Conservation (phyloP, 2,329 filamentous ascomycete genomes). For the Cercospora citrullina region DNA sequence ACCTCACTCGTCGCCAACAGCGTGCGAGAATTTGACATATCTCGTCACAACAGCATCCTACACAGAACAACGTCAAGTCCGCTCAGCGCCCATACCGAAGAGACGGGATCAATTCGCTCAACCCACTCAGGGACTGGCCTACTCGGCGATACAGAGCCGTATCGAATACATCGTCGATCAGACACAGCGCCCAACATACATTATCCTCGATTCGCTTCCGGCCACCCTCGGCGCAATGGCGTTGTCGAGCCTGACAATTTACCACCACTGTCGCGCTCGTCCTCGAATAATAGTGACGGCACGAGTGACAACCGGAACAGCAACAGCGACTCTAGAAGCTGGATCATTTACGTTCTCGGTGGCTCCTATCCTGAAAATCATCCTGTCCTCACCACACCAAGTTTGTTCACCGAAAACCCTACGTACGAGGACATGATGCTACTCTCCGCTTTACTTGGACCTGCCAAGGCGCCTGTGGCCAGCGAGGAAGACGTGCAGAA, state of each 20-base stretch:
- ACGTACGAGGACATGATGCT: slow-evolving; percentile 74
- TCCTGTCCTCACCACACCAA: slow-evolving; percentile 68
- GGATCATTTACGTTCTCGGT: slow-evolving; percentile 71
- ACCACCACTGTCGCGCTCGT: slow-evolving; percentile 47
- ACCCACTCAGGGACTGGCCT: slow-evolving; percentile 37
- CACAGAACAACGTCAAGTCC: slow-evolving; percentile 35
- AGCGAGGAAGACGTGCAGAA: slow-evolving; percentile 63
- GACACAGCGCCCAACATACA: slow-evolving; percentile 41
- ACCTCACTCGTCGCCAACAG: slow-evolving; percentile 38
- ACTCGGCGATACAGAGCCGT: slow-evolving; percentile 32
- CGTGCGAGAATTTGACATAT: slow-evolving; percentile 36
- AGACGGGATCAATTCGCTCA: slow-evolving; percentile 37
- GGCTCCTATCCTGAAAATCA: slow-evolving; percentile 70
- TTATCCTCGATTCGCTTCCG: slow-evolving; percentile 59
- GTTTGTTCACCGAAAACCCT: slow-evolving; percentile 68
- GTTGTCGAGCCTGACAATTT: slow-evolving; percentile 60
- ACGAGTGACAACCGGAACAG: slow-evolving; percentile 30
- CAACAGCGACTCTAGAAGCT: slow-evolving; percentile 58
- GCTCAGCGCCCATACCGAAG: slow-evolving; percentile 37
- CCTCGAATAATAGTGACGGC: slow-evolving; percentile 36
- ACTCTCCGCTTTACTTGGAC: slow-evolving; percentile 65
- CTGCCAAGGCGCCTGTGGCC: slow-evolving; percentile 68
- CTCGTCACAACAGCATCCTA: slow-evolving; percentile 35
- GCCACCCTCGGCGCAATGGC: slow-evolving; percentile 62
- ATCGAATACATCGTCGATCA: slow-evolving; percentile 36